These are phyloP conservation scores for Colletotrichum costaricense DNA, from an alignment of 2,329 filamentous ascomycete genomes.

Conservation along the genomic window DNA sequence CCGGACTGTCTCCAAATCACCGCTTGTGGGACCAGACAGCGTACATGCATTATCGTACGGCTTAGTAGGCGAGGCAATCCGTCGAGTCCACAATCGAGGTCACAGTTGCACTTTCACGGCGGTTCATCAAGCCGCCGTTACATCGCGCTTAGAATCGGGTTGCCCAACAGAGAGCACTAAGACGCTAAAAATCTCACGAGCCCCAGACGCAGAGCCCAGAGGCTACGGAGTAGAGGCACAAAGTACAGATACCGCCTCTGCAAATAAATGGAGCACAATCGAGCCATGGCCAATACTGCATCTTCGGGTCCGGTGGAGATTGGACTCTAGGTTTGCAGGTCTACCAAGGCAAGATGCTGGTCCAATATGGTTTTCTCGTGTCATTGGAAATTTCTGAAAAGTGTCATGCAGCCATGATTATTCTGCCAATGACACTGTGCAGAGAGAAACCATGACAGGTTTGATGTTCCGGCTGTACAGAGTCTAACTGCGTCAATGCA, in stretches of 20 bases:
- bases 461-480: not conserved
- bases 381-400: not conserved
- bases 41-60: not conserved
- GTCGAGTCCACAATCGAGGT: constrained; percentile 1
- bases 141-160: constrained; percentile 20
- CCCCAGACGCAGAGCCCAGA: not conserved
- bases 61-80: constrained; percentile 1
- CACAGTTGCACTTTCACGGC: not conserved
- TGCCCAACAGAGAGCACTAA: not conserved
- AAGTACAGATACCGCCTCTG: not conserved
- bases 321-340: not conserved
- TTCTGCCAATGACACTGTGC: not conserved
- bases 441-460: not conserved
- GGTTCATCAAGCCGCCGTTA: constrained; percentile 27
- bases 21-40: not conserved
- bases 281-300: constrained; percentile 4
- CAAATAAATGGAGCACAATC: not conserved
- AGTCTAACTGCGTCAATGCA: not conserved
- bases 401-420: not conserved
- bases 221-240: too few species aligned
- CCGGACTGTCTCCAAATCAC: not conserved
- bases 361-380: not conserved
- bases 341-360: not conserved
- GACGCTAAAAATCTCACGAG: constrained; percentile 15
- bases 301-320: constrained; percentile 11